Evolutionary conservation across 2,329 filamentous ascomycete species (phyloP).

Genomic region (Xylaria sp.): DNA sequence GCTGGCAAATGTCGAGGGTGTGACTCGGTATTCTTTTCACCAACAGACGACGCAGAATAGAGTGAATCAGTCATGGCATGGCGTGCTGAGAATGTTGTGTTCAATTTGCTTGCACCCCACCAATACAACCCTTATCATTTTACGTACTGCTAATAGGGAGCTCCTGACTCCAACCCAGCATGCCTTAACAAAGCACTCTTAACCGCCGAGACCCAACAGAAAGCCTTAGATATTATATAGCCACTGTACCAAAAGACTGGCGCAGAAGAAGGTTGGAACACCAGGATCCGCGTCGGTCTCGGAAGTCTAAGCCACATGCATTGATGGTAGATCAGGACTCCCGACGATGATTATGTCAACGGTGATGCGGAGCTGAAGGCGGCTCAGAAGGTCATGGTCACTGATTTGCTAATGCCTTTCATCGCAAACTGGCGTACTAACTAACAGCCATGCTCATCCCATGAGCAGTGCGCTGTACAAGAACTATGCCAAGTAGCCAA

Average conservation of each 20-base stretch:
- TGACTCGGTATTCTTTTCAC: no score
- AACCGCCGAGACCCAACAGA: constrained; percentile 1
- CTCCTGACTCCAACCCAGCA: background rate
- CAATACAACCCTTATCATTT: no score
- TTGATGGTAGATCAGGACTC: background rate
- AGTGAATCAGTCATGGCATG: no score
- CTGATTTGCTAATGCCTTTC: background rate
- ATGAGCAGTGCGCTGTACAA: constrained; percentile 1
- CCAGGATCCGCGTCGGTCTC: background rate
- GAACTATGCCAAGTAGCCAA: constrained; percentile 4
- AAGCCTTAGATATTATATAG: background rate
- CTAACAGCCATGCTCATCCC: background rate
- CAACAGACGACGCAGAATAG: no score
- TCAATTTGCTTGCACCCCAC: no score
- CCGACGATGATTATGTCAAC: background rate
- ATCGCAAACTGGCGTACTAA: background rate
- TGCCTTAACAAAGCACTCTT: background rate
- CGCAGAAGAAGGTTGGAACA: constrained; percentile 2
- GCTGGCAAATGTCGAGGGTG: no score
- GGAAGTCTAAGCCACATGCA: background rate
- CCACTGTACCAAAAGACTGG: constrained; percentile 5
- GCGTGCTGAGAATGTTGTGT: no score
- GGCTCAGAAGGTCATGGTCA: background rate
- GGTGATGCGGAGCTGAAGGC: background rate
- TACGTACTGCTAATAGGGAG: no score